Evolutionary conservation across 192 early-diverging fungal species (phyloP).

Genomic region (Backusella westeae): DNA sequence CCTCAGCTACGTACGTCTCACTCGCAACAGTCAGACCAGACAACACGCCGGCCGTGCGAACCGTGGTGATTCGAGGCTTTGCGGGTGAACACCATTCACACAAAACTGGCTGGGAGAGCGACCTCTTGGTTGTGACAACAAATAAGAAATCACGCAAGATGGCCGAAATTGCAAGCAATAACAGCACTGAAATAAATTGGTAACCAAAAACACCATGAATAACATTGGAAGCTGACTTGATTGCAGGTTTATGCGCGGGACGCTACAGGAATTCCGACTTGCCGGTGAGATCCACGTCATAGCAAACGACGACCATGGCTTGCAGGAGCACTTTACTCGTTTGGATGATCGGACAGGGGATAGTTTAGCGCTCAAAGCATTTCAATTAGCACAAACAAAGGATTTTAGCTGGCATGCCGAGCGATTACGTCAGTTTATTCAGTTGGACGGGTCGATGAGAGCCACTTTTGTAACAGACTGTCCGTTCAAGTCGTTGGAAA

Average conservation of each 20-base stretch:
- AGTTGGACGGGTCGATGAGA: slow-evolving; percentile 22
- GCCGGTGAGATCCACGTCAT: slow-evolving; percentile 21
- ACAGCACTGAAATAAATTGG: slow-evolving; percentile 32
- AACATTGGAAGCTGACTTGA: too few species aligned
- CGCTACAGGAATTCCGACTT: slow-evolving; percentile 39
- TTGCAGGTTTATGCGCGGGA: slow-evolving; percentile 26
- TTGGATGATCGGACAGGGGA: too few species aligned
- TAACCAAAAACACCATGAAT: too few species aligned
- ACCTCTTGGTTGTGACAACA: slow-evolving; percentile 22
- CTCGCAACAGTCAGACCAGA: slow-evolving; percentile 23
- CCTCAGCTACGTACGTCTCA: slow-evolving; percentile 20
- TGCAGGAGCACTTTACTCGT: neutral
- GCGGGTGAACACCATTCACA: slow-evolving; percentile 27
- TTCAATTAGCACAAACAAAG: neutral
- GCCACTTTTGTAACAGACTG: slow-evolving; percentile 6
- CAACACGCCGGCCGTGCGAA: slow-evolving; percentile 28
- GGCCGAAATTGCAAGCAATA: slow-evolving; percentile 22
- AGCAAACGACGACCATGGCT: neutral
- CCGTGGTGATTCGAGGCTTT: slow-evolving; percentile 40
- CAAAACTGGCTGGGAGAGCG: slow-evolving; percentile 30
- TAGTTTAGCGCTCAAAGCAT: slow-evolving; percentile 8
- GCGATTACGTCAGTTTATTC: slow-evolving; percentile 24
- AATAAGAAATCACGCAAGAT: slow-evolving; percentile 35
- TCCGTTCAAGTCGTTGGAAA: neutral
- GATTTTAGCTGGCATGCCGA: slow-evolving; percentile 35